phyloP scores from a whole-genome alignment of 2,329 filamentous ascomycete genomes.

The Xylariaceae sp. region DNA sequence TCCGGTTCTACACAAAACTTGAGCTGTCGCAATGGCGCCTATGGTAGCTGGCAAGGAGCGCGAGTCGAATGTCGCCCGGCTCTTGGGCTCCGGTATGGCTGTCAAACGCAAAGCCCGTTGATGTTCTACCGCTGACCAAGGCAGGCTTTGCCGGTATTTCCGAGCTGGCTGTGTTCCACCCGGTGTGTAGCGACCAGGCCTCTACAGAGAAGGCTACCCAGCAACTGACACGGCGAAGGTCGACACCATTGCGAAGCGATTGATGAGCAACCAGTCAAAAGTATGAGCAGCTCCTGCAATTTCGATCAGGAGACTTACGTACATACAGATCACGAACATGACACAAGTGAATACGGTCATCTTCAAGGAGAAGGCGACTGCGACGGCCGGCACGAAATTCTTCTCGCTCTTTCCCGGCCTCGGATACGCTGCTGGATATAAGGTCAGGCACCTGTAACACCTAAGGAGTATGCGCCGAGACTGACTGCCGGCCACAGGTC shows the following conservation, averaged over 20 bases:
- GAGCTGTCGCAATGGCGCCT: conserved; percentile 49
- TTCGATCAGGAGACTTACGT: conserved; percentile 5
- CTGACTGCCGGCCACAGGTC: conserved; percentile 39
- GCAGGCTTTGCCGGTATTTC: conserved; percentile 53
- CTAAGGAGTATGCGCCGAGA: not conserved
- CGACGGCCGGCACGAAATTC: conserved; percentile 68
- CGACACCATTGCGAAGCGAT: conserved; percentile 95
- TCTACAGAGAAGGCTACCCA: conserved; percentile 5
- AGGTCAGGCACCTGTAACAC: no score
- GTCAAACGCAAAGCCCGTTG: not conserved
- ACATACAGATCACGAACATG: conserved; percentile 13
- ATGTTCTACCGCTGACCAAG: no score
- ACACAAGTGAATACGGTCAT: conserved; percentile 80
- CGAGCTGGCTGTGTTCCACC: conserved; percentile 66
- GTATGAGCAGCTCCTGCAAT: conserved; percentile 31
- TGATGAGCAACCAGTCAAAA: conserved; percentile 95
- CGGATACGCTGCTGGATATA: conserved; percentile 96
- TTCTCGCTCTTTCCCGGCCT: conserved; percentile 94
- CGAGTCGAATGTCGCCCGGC: conserved; percentile 81
- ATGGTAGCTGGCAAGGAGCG: conserved; percentile 48
- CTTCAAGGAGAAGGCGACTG: conserved; percentile 81
- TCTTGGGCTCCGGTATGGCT: conserved; percentile 77
- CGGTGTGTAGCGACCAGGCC: conserved; percentile 34
- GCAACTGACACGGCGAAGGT: conserved; percentile 48
- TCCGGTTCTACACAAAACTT: no score